Conservation (phyloP, 1,284 basidiomycete genomes). For the Cryptococcus neoformans region DNA sequence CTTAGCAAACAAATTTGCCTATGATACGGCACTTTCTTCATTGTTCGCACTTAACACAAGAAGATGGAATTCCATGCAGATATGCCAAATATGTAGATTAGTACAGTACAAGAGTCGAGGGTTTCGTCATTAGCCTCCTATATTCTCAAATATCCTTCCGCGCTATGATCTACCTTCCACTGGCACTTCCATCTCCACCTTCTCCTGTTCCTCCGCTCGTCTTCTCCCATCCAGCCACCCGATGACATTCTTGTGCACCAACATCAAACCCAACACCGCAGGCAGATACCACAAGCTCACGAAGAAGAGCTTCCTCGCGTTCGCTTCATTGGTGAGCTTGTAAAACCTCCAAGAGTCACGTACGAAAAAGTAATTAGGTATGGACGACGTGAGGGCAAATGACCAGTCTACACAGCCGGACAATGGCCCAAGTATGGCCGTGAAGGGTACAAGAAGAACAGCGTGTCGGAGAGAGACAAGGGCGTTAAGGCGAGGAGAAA, state of each 20-base stretch:
- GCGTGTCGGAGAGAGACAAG: conserved; percentile 84
- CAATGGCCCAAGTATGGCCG: conserved; percentile 74
- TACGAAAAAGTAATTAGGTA: conserved; percentile 72
- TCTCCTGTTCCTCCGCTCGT: neutral
- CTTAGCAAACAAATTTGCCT: too few species aligned
- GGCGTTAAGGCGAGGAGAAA: conserved; percentile 76
- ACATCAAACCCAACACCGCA: conserved; percentile 84
- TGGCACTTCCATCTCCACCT: neutral
- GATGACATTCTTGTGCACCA: conserved; percentile 84
- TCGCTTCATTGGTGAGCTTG: conserved; percentile 62
- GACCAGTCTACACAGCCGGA: conserved; percentile 83
- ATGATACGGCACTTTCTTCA: too few species aligned
- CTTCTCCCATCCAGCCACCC: conserved; percentile 60
- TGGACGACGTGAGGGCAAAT: conserved; percentile 73
- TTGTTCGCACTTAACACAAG: too few species aligned
- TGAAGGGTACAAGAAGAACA: conserved; percentile 72
- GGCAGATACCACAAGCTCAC: conserved; percentile 90
- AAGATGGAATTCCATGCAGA: too few species aligned
- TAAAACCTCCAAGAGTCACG: conserved; percentile 74
- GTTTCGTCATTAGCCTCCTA: too few species aligned
- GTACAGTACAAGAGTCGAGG: too few species aligned
- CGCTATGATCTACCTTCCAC: neutral
- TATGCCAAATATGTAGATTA: too few species aligned
- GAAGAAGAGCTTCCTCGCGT: conserved; percentile 75
- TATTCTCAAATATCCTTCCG: neutral